A percentile compares a stretch with the other conserved stretches of the same genome.
Evolutionary conservation across 2,329 filamentous ascomycete genomes (phyloP).

Genomic region (Aspergillus puulaauensis): DNA sequence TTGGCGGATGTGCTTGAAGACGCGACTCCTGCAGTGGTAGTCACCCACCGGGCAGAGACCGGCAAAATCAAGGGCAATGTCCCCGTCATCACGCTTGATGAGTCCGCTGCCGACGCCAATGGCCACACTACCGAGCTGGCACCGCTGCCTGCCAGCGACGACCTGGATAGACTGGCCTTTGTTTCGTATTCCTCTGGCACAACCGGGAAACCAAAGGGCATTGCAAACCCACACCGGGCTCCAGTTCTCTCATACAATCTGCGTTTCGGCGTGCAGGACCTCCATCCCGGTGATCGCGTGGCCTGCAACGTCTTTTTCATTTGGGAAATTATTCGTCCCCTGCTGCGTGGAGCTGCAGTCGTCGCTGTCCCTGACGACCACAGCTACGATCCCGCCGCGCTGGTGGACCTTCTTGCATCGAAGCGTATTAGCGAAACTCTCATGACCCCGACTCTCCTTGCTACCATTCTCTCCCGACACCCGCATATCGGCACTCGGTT

Average conservation of each 20-base stretch:
- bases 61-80: slow-evolving; percentile 61
- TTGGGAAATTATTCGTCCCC: slow-evolving; percentile 78
- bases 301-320: slow-evolving; percentile 89
- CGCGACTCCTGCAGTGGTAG: slow-evolving; percentile 67
- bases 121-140: slow-evolving; percentile 46
- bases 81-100: slow-evolving; percentile 66
- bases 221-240: slow-evolving; percentile 74
- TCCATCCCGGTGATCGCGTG: slow-evolving; percentile 70
- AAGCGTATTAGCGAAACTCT: slow-evolving; percentile 74
- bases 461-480: slow-evolving; percentile 70
- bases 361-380: slow-evolving; percentile 72
- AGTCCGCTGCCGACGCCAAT: slow-evolving; percentile 32
- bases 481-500: slow-evolving; percentile 63
- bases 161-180: slow-evolving; percentile 73
- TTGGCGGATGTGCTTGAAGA: slow-evolving; percentile 76
- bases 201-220: slow-evolving; percentile 77
- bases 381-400: slow-evolving; percentile 73
- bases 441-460: slow-evolving; percentile 78
- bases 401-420: slow-evolving; percentile 67
- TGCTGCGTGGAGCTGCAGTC: slow-evolving; percentile 73
- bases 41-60: slow-evolving; percentile 66
- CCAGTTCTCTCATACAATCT: slow-evolving; percentile 72
- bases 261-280: slow-evolving; percentile 68
- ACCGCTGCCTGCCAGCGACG: slow-evolving; percentile 61
- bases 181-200: slow-evolving; percentile 80